Percentiles rank a stretch among this genome's conserved stretches.
These are phyloP conservation scores for Monosporozyma aerobia DNA, from an alignment of 805 yeast genomes.

Conservation along the genomic window DNA sequence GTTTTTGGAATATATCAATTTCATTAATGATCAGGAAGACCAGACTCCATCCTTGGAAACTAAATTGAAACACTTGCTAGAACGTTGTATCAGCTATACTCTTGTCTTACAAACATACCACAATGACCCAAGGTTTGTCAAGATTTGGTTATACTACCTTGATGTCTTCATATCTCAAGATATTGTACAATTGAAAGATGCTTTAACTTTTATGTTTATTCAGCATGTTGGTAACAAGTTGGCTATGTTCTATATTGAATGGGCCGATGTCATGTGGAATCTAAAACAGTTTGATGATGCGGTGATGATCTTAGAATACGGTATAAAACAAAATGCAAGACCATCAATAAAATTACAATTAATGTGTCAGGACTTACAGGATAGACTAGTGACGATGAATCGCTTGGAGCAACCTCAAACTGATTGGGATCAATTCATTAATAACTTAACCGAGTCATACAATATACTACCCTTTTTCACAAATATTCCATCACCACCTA, in stretches of 20 bases:
- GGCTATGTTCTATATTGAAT: constrained; percentile 70
- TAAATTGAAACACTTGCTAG: constrained; percentile 53
- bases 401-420: not conserved
- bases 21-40: constrained; percentile 52
- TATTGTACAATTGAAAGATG: constrained; percentile 61
- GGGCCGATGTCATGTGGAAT: constrained; percentile 39
- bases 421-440: not conserved
- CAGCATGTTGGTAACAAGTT: constrained; percentile 61
- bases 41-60: not conserved
- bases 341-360: constrained; percentile 42
- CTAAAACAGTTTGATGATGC: constrained; percentile 12
- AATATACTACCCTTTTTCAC: not conserved
- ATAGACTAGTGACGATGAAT: not conserved
- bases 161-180: constrained; percentile 25
- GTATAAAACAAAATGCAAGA: constrained; percentile 48
- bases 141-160: constrained; percentile 74
- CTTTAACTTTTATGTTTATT: constrained; percentile 61
- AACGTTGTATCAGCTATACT: constrained; percentile 48
- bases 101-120: constrained; percentile 57
- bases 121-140: constrained; percentile 73
- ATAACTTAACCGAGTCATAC: not conserved
- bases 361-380: not conserved
- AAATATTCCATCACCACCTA: not conserved
- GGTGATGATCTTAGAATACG: constrained; percentile 12
- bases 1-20: constrained; percentile 62